Conservation (phyloP, 1,284 basidiomycete species). For the Sanguinoderma infundibulare region DNA sequence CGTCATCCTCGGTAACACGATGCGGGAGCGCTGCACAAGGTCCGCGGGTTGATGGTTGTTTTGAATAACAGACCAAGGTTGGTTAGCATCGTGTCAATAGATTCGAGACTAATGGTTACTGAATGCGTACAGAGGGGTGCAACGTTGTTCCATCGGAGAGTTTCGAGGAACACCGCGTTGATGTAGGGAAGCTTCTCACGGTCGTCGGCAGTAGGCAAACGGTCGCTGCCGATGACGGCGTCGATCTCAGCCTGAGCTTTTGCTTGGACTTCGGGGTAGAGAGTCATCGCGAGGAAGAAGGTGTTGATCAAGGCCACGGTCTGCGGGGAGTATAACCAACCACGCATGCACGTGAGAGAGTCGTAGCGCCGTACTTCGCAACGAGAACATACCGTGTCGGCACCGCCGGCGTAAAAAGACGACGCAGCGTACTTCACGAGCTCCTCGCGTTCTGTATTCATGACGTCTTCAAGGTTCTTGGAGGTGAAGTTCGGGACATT, state of each 20-base stretch:
- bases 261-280: conserved; percentile 37
- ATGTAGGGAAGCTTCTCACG: conserved; percentile 37
- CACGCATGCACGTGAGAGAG: not conserved
- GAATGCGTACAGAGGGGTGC: conserved; percentile 30
- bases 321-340: no score
- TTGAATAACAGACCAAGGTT: no score
- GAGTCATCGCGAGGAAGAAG: conserved; percentile 38
- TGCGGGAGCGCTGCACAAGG: conserved; percentile 34
- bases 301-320: conserved; percentile 34
- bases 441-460: conserved; percentile 29
- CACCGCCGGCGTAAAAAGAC: conserved; percentile 36
- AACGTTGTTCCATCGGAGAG: conserved; percentile 36
- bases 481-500: conserved; percentile 34
- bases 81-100: no score
- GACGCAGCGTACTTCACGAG: conserved; percentile 35
- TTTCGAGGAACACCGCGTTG: conserved; percentile 36
- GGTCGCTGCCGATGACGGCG: conserved; percentile 32
- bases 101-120: no score
- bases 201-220: conserved; percentile 38
- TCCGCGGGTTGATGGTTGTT: no score
- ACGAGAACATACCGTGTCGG: conserved; percentile 32
- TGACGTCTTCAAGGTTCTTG: conserved; percentile 26
- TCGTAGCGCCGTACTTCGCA: not conserved
- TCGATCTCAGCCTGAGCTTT: conserved; percentile 40
- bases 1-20: conserved; percentile 33